Evolutionary conservation across 345 rosid species (phyloP).

Genomic region (Eucalyptus marginata): DNA sequence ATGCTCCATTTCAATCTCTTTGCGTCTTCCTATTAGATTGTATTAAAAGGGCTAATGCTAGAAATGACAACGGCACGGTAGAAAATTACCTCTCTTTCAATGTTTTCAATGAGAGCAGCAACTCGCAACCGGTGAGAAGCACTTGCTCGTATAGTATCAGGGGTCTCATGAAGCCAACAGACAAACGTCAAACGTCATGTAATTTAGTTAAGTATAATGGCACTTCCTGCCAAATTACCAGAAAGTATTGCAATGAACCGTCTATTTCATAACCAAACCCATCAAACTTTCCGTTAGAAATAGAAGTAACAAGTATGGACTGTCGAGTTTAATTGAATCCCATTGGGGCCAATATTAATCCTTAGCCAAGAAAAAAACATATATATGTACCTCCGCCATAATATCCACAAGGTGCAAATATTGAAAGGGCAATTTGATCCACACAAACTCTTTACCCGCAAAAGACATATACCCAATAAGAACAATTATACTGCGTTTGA

Average conservation of each 20-base stretch:
- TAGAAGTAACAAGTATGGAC: neutral
- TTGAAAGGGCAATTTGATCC: neutral
- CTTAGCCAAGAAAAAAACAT: neutral
- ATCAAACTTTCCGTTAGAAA: neutral
- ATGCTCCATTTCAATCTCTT: neutral
- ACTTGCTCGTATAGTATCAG: neutral
- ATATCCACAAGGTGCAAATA: neutral
- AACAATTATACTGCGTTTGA: fast-evolving
- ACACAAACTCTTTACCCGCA: neutral
- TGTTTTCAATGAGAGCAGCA: neutral
- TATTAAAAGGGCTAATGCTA: neutral
- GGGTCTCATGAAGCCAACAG: neutral
- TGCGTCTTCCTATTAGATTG: neutral
- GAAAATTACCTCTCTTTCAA: neutral
- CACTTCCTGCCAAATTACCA: neutral
- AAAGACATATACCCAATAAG: neutral
- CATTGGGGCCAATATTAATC: neutral
- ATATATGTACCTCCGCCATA: neutral
- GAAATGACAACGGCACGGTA: neutral
- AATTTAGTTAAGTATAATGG: neutral
- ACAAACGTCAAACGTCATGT: neutral
- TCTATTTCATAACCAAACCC: neutral
- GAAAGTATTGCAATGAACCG: neutral
- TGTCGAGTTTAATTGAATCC: neutral
- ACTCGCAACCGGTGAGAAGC: neutral